These are phyloP conservation scores for Haematococcus sp. DNA, from an alignment of 139 green algal genomes.

Conservation along the genomic window DNA sequence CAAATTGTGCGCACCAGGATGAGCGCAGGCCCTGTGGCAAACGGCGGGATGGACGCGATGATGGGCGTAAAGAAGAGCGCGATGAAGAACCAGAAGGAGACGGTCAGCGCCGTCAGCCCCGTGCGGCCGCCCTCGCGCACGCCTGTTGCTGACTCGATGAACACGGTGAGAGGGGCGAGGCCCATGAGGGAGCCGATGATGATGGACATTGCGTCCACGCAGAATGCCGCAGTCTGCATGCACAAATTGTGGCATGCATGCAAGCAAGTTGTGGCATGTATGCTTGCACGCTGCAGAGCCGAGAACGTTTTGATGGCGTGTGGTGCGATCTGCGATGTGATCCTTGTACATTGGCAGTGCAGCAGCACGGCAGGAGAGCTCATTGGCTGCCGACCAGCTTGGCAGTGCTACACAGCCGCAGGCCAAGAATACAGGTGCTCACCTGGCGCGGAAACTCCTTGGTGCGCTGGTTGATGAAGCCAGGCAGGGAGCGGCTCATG, in stretches of 20 bases:
- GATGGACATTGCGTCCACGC: conserved; percentile 64
- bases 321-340: no score
- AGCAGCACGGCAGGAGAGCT: no score
- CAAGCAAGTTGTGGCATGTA: no score
- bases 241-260: no score
- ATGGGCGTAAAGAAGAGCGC: conserved; percentile 84
- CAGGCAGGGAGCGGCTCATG: conserved; percentile 55
- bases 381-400: no score
- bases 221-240: conserved; percentile 23
- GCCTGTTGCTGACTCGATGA: conserved; percentile 21
- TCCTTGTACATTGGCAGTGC: no score
- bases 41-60: conserved; percentile 80
- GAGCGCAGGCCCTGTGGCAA: conserved; percentile 75
- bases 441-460: conserved; percentile 51
- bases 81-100: conserved; percentile 60
- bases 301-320: no score
- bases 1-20: conserved; percentile 57
- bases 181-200: conserved; percentile 67
- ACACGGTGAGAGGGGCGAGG: conserved; percentile 67
- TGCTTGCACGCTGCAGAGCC: no score
- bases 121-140: conserved; percentile 48
- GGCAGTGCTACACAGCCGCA: no score
- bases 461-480: conserved; percentile 57
- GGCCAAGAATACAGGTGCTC: no score
- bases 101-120: conserved; percentile 34